Evolutionary conservation across 2,329 filamentous ascomycete species (phyloP), one percentile per base, ranked within the genome.

Genomic region (Fusarium praegraminearum): DNA sequence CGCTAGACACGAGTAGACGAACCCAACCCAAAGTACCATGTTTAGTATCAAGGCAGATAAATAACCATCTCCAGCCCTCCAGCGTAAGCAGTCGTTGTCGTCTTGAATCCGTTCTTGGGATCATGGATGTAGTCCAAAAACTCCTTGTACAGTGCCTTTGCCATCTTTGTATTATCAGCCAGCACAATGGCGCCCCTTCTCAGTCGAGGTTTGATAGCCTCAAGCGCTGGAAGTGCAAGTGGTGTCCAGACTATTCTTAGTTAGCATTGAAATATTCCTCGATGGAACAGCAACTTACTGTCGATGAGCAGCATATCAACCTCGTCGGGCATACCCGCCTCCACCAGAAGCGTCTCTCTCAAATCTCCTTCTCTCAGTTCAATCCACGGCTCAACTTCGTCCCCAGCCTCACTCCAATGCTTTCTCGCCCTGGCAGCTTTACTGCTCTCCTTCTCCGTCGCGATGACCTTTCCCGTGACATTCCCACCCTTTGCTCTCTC

Each of bases 251-350:
- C 86, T 89, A 2, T 9, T 18, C 11, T 1, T 1, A 11, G 10
- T 69, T 43, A 74, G 49, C 8, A 53, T 18, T 1, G 2, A 0
- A 3, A n/a, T 3, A 44, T 22, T 7, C 18, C 4, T 15, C 10
- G 28, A 2, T 2, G 1, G 1, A 15, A 3, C 0, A 3, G 8
- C 1, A 4, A 82, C 87, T 79, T 77, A 90, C 88, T 90, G 69
- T 90, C 88, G 12, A 91, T 79, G n/a, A 90, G 77, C 36, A 91
- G 66, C 41, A 90, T 79, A 62, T 90, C 86, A 38, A 90, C 78
- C 32, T 82, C 72, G 1, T 80, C 77, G 0, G 81, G 80, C 58
- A 90, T 66, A 1, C 67, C 71, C 43, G 73, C 71, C 24, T 76
- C 79, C 1, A 75, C 68, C 65, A 83, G 83, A 5, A 79, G 76